These are phyloP conservation scores for Poa annua DNA, from an alignment of 176 grass and related monocot species.

Conservation along the genomic window DNA sequence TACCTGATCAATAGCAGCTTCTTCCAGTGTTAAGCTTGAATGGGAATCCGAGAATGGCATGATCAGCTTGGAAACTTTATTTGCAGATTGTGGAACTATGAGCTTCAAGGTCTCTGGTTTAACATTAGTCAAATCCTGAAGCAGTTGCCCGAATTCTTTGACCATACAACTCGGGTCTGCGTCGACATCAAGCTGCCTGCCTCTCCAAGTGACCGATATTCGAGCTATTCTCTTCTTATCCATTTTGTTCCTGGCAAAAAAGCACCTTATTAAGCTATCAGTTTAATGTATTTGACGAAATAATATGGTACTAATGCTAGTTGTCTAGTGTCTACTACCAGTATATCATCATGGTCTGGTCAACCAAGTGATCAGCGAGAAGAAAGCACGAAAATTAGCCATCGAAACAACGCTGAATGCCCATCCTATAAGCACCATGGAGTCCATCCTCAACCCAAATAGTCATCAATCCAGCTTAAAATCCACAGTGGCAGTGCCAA, in stretches of 20 bases:
- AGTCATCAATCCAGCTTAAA: background rate
- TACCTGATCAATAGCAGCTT: slow-evolving; percentile 72
- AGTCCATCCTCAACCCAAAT: background rate
- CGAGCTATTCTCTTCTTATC: slow-evolving; percentile 52
- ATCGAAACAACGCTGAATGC: background rate
- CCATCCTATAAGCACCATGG: background rate
- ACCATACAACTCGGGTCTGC: slow-evolving; percentile 69
- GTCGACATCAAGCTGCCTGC: slow-evolving; percentile 68
- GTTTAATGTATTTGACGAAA: background rate
- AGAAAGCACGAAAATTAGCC: background rate
- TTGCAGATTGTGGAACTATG: slow-evolving; percentile 70
- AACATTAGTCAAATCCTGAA: slow-evolving; percentile 84
- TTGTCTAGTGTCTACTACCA: background rate
- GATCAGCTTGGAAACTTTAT: slow-evolving; percentile 83
- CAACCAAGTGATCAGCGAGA: background rate
- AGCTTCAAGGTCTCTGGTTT: slow-evolving; percentile 87
- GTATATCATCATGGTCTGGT: background rate
- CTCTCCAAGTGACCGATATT: slow-evolving; percentile 83
- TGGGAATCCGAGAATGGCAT: slow-evolving; percentile 59
- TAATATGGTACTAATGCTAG: background rate
- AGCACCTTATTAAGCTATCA: slow-evolving; percentile 4
- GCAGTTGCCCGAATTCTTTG: slow-evolving; percentile 75
- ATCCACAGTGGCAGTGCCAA: background rate
- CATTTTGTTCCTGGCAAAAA: slow-evolving; percentile 47
- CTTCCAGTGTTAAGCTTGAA: slow-evolving; percentile 71